Evolutionary conservation across 75 land plant species (phyloP), one percentile per base, ranked within the genome.

Genomic region (Cunninghamia lanceolata): DNA sequence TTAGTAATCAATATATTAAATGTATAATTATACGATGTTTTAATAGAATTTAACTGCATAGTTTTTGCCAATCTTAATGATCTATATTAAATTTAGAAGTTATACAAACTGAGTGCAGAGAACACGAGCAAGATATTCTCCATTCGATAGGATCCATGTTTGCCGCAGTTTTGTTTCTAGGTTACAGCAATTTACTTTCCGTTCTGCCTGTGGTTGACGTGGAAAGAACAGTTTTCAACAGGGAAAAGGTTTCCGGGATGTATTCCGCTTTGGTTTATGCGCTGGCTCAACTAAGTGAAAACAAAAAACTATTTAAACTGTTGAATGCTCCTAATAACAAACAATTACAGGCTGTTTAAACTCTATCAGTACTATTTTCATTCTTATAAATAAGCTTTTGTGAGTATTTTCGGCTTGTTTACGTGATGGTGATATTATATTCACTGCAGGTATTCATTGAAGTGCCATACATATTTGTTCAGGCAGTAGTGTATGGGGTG

Each of bases 181-280:
- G 76, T 34, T 34, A 3, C 38, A 34, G 17, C 36, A 74, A 74
- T 35, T 4, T 36, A 13, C 4, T 14, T 35, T 87, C 94, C 0
- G 91, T 95, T 4, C 95, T 92, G 78, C 94, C 95, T 56, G 89
- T 95, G 14, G 88, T 95, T 66, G 87, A 91, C 3, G 88, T 93
- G 81, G 96, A 95, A 86, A 88, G 95, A 84, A 95, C 92, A 21
- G 95, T 94, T 34, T 94, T 86, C 75, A 94, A 94, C 75, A 84
- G 96, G 84, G 96, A 95, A 59, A 91, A 74, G 75, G 95, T 93
- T 46, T 89, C 95, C 9, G 90, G 94, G 82, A 94, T 95, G 95
- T 95, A 92, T 47, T 90, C 95, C 74, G 82, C 96, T 25, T 59
- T 90, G 28, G 84, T 94, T 21, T 95, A 94, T 91, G 95, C 95